These are phyloP conservation scores for Globisporangium heterothallicum DNA, from an alignment of 352 stramenopile species.

Conservation along the genomic window DNA sequence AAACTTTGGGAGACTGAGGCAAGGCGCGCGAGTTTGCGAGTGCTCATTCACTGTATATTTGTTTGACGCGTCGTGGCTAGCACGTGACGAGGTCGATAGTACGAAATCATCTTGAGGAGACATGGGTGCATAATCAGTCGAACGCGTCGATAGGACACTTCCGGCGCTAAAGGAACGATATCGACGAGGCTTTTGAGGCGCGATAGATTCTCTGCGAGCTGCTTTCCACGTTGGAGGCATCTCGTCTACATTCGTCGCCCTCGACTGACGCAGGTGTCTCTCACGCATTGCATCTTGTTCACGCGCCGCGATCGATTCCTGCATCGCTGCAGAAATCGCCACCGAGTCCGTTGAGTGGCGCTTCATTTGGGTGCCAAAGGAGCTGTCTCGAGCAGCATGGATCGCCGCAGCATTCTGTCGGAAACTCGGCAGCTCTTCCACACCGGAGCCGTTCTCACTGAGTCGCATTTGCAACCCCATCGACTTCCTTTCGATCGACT, in stretches of 20 bases:
- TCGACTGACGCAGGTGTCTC: conserved; percentile 29
- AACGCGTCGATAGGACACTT: conserved; percentile 48
- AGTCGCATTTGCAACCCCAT: conserved; percentile 27
- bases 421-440: conserved; percentile 31
- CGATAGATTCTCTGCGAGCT: conserved; percentile 9
- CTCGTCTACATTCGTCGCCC: conserved; percentile 36
- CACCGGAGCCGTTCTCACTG: conserved; percentile 32
- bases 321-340: conserved; percentile 50
- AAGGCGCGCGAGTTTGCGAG: conserved; percentile 37
- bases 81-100: conserved; percentile 25
- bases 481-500: conserved; percentile 32
- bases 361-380: conserved; percentile 37
- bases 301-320: conserved; percentile 37
- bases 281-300: conserved; percentile 39
- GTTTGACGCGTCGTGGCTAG: conserved; percentile 10
- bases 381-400: conserved; percentile 10
- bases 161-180: conserved; percentile 64
- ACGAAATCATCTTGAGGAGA: conserved; percentile 45
- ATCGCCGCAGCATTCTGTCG: conserved; percentile 27
- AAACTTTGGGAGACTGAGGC: conserved; percentile 63
- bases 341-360: conserved; percentile 61
- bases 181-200: conserved; percentile 14
- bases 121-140: conserved; percentile 14
- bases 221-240: conserved; percentile 17
- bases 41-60: conserved; percentile 16